Evolutionary conservation across 2,329 filamentous ascomycete genomes (phyloP).

Genomic region (Aspergillus quadrilineatus): DNA sequence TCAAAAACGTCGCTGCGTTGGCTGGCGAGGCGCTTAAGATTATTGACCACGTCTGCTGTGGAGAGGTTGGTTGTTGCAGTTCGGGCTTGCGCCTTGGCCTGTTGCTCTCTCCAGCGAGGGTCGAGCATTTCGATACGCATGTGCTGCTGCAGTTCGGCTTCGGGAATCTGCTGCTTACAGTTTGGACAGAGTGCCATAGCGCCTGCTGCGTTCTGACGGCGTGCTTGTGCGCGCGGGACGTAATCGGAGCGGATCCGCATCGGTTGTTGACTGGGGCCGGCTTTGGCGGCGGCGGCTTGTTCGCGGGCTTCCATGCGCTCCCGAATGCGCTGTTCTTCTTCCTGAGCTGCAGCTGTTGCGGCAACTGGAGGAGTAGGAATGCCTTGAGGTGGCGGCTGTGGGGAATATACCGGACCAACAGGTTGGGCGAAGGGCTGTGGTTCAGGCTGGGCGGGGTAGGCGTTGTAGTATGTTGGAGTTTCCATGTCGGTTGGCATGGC

Average conservation of each 20-base stretch:
- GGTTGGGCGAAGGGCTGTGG: conserved; percentile 37
- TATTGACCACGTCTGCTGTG: conserved; percentile 84
- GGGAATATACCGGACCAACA: conserved; percentile 31
- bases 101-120: conserved; percentile 93
- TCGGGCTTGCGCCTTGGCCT: conserved; percentile 80
- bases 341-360: conserved; percentile 40
- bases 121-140: conserved; percentile 94
- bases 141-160: conserved; percentile 84
- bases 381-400: conserved; percentile 31
- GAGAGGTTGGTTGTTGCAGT: conserved; percentile 83
- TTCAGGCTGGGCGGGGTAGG: conserved; percentile 44
- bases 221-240: conserved; percentile 76
- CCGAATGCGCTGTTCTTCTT: conserved; percentile 63
- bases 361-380: conserved; percentile 29
- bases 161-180: conserved; percentile 85
- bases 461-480: conserved; percentile 52
- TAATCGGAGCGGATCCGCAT: conserved; percentile 96
- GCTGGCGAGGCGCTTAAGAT: conserved; percentile 90
- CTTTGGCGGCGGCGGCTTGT: conserved; percentile 71
- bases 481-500: conserved; percentile 80
- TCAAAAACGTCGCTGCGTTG: conserved; percentile 89
- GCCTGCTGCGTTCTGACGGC: conserved; percentile 66
- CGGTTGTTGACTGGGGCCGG: conserved; percentile 54
- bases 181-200: conserved; percentile 75
- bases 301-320: conserved; percentile 56